These are phyloP conservation scores for Phyllosticta ampelicida DNA, from an alignment of 2,329 filamentous ascomycete species.

Conservation along the genomic window DNA sequence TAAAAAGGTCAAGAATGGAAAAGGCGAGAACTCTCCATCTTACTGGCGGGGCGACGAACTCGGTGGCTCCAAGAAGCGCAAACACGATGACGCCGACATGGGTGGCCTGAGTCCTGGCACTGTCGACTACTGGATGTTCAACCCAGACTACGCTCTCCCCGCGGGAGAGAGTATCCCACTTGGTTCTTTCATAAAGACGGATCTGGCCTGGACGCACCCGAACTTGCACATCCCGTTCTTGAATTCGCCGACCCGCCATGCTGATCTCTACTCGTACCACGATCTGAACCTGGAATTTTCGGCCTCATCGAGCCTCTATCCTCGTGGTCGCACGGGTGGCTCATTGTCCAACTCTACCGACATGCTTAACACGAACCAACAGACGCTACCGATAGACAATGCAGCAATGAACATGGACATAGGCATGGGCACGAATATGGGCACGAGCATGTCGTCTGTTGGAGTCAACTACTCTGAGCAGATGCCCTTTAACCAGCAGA, in stretches of 20 bases:
- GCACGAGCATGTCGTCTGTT: not conserved
- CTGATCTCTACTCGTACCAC: not conserved
- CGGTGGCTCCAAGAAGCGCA: not conserved
- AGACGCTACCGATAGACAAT: not conserved
- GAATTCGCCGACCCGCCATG: too few species aligned
- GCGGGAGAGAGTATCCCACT: not conserved
- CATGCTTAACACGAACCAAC: not conserved
- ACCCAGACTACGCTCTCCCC: not conserved
- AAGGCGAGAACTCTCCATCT: not conserved
- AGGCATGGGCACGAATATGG: not conserved
- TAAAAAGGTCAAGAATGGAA: too few species aligned
- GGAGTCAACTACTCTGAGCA: not conserved
- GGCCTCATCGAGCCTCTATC: not conserved
- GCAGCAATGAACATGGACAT: not conserved
- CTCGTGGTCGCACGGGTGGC: not conserved
- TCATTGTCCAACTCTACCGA: not conserved
- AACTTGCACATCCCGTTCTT: too few species aligned
- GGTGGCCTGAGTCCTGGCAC: not conserved
- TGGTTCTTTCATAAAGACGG: not conserved
- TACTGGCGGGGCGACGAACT: not conserved
- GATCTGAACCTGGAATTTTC: not conserved
- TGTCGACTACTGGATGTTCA: not conserved
- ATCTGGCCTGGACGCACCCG: not conserved
- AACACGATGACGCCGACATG: not conserved
- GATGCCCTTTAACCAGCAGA: not conserved